Conservation (phyloP, 352 stramenopile genomes). For the Phytophthora crassamura region DNA sequence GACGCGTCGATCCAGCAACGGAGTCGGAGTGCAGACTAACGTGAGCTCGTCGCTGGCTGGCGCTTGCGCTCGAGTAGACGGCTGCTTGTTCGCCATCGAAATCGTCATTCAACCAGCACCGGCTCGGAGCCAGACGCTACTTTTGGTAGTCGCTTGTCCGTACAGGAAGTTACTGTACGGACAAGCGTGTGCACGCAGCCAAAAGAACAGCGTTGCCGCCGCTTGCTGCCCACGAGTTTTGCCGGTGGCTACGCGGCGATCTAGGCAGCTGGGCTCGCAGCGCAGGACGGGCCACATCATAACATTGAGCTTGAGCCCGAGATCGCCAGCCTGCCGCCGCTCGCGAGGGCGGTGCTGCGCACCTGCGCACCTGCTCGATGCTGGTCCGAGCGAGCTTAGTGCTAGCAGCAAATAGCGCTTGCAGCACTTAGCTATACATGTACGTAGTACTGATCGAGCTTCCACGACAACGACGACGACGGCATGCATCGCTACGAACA, state of each 20-base stretch:
- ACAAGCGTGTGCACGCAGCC: conserved; percentile 22
- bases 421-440: too few species aligned
- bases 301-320: conserved; percentile 12
- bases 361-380: too few species aligned
- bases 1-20: conserved; percentile 10
- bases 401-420: too few species aligned
- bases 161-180: neutral
- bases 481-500: conserved; percentile 2
- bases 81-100: conserved; percentile 29
- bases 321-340: neutral
- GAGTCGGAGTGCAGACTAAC: neutral
- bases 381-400: too few species aligned
- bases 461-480: too few species aligned
- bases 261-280: conserved; percentile 18
- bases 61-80: conserved; percentile 29
- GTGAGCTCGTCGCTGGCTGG: conserved; percentile 15
- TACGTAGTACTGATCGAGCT: too few species aligned
- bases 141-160: conserved; percentile 46
- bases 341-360: neutral
- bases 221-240: conserved; percentile 20
- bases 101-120: conserved; percentile 8
- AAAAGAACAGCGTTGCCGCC: conserved; percentile 19
- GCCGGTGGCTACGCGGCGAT: conserved; percentile 15
- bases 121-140: neutral
- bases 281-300: conserved; percentile 19